Evolutionary conservation across 768 basidiomycete genomes (phyloP), one percentile per base, ranked within the genome.

Genomic region (Lyophyllum shimeji): DNA sequence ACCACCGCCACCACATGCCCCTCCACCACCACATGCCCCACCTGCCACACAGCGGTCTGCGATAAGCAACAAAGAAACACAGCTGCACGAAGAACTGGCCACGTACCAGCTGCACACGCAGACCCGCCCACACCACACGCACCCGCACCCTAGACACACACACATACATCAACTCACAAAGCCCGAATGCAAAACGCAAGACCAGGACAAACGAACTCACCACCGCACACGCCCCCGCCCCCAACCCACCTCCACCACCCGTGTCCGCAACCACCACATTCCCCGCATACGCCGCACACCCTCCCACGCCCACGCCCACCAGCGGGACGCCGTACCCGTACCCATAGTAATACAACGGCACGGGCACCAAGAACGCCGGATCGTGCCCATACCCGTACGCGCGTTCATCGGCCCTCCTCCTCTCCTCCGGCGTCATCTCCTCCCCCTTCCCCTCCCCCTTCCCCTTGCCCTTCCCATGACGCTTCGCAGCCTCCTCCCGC

Each of bases 281-380:
- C 37, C 27, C 53, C 11, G 46, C 27, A 40, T 52, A 46, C 42
- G 48, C 60, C 24, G 29, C 57, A 25, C 49, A 57, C 50, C 23
- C 53, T 34, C 25, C n/a, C n/a, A n/a, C n/a, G n/a, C n/a, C n/a
- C n/a, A n/a, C n/a, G n/a, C n/a, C n/a, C n/a, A n/a, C n/a, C n/a
- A n/a, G n/a, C n/a, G n/a, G n/a, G n/a, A n/a, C 21, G 31, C 43
- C 23, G 23, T 40, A 44, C 23, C 43, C 43, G 8, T 49, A 56
- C 18, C 49, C 51, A 55, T 46, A 58, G 33, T 46, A 58, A 40
- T 39, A 55, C 6, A 60, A n/a, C 8, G 79, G 77, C 40, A 79
- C 69, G 11, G 73, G 72, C 12, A 71, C 45, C 29, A 81, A 65
- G 60, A 80, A 81, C 33, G 77, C 71, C 23, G 59, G 55, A 39